Base-by-base conservation (phyloP, 2,329 filamentous ascomycete genomes). In the Cucurbitaria berberidis region DNA sequence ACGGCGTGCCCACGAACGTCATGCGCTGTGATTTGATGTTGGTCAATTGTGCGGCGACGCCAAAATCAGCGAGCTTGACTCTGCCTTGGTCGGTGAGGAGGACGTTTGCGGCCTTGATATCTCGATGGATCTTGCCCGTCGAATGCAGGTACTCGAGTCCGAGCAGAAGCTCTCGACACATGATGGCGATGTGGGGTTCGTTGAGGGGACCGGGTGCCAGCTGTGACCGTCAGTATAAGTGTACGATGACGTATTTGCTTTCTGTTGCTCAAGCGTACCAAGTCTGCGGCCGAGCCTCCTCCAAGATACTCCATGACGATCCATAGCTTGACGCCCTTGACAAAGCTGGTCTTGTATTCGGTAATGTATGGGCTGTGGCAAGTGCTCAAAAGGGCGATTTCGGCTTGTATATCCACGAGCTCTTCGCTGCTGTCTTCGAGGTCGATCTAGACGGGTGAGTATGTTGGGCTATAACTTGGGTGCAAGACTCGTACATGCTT, bases 231-330 rank as follows among this genome's bases (percentile, higher is more conserved):
- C 51, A 73, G 73, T 49, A 50, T 9, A 16, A 9, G 32, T 3
- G 2, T 24, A 1, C 15, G n/a, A 3, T 21, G 5, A n/a, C 13
- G 30, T 10, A 19, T n/a, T 32, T 21, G 32, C 10, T 21, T 6
- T 7, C n/a, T 15, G 36, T 22, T 15, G 36, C 3, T 15, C 7
- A 11, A 15, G 49, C 81, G 67, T 84, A 96, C 90, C 81, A 99
- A 76, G 74, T 99, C 95, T 61, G 97, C 82, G 74, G 95, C 97
- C 16, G 95, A 98, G 35, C 95, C 95, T 59, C 95, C 95, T 5
- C 95, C 95, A 10, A 99, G 81, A 71, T 89, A 99, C 76, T 99
- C 95, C 95, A 99, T 99, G 53, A 98, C 91, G 71, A 99, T 99
- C 95, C 95, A 99, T 81, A 99, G 80, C 78, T 98, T 99, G 74